phyloP scores from a whole-genome alignment of 2,329 filamentous ascomycete genomes.

The Dactylellina sp. region DNA sequence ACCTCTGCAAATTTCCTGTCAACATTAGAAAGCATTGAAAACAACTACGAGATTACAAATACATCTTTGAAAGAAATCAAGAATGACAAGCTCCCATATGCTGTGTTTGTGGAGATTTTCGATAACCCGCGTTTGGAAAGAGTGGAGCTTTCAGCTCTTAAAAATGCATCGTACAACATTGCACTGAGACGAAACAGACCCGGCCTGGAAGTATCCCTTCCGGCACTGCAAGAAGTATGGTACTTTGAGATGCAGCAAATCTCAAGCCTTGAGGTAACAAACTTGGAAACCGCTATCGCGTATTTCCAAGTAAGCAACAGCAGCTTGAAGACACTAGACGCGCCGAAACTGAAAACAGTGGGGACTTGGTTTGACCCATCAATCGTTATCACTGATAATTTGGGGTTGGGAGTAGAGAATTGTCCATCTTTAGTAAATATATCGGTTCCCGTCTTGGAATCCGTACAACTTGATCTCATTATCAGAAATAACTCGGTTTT shows the following conservation, averaged over 20 bases:
- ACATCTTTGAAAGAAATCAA: conserved; percentile 46
- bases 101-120: conserved; percentile 46
- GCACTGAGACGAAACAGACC: conserved; percentile 40
- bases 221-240: conserved; percentile 28
- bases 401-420: conserved; percentile 28
- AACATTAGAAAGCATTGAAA: conserved; percentile 34
- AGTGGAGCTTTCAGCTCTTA: conserved; percentile 31
- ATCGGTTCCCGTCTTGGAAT: conserved; percentile 28
- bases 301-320: conserved; percentile 38
- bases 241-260: conserved; percentile 29
- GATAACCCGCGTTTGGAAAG: conserved; percentile 29
- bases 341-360: conserved; percentile 26
- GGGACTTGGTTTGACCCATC: conserved; percentile 27
- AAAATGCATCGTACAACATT: conserved; percentile 40
- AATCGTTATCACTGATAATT: conserved; percentile 23
- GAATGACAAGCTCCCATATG: conserved; percentile 27
- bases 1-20: conserved; percentile 37
- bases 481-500: conserved; percentile 31
- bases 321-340: conserved; percentile 21
- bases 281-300: conserved; percentile 28
- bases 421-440: conserved; percentile 15
- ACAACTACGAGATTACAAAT: conserved; percentile 45
- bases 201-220: conserved; percentile 31
- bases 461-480: conserved; percentile 40
- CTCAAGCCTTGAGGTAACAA: conserved; percentile 23